phyloP scores from a whole-genome alignment of 2,329 filamentous ascomycete species.

The Microsporum canis region DNA sequence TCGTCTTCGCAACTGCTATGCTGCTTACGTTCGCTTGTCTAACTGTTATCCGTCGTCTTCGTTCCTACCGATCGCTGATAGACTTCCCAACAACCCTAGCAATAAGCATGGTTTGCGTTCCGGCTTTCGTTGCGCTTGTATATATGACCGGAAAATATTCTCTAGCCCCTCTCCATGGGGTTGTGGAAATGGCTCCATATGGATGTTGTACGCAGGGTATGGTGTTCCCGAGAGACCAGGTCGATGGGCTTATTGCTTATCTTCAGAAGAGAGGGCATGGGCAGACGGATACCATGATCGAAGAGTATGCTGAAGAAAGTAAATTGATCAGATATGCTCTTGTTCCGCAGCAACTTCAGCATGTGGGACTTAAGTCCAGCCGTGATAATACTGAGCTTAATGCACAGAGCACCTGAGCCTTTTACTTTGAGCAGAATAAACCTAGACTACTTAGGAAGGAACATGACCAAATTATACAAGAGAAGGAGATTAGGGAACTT shows the following conservation, averaged over 20 bases:
- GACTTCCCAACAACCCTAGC: conserved; percentile 15
- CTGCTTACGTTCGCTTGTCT: conserved; percentile 5
- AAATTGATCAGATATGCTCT: conserved; percentile 27
- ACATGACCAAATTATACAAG: conserved; percentile 12
- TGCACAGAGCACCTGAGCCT: conserved; percentile 21
- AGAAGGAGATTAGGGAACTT: conserved; percentile 1
- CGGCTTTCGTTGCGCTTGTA: conserved; percentile 17
- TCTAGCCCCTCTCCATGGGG: conserved; percentile 17
- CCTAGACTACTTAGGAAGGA: conserved; percentile 14
- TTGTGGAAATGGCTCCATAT: conserved; percentile 19
- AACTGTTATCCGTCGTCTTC: conserved; percentile 12
- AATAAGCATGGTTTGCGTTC: conserved; percentile 16
- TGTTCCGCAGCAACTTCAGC: conserved; percentile 21
- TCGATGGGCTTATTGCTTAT: conserved; percentile 14
- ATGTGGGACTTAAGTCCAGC: conserved; percentile 23
- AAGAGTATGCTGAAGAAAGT: conserved; percentile 18
- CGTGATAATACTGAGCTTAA: conserved; percentile 20
- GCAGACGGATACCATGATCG: conserved; percentile 21
- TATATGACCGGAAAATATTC: conserved; percentile 22
- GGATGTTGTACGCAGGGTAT: conserved; percentile 28
- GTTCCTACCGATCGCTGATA: conserved; percentile 9
- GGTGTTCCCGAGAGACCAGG: conserved; percentile 20
- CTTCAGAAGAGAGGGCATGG: conserved; percentile 13
- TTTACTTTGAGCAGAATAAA: conserved; percentile 22
- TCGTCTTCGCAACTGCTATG: conserved; percentile 16